Percentiles rank a stretch among this genome's conserved stretches.
phyloP scores from a whole-genome alignment of 495 filamentous ascomycete genomes.

The Tetracladium setigerum region DNA sequence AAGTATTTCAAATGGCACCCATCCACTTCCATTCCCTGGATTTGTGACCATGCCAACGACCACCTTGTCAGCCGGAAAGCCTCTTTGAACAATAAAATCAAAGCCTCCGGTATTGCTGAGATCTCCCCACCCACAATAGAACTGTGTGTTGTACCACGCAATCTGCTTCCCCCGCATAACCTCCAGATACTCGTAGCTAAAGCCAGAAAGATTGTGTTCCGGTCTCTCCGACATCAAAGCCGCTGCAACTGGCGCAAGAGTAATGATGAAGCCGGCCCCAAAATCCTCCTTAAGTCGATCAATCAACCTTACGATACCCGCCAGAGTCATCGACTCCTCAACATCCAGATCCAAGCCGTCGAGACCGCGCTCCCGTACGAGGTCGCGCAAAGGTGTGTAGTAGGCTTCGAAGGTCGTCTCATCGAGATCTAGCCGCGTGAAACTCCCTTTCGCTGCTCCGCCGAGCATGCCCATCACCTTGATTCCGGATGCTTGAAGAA shows the following conservation, averaged over 20 bases:
- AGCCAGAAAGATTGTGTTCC: slow-evolving; percentile 59
- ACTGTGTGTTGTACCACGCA: slow-evolving; percentile 77
- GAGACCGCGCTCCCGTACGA: slow-evolving; percentile 49
- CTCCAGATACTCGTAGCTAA: slow-evolving; percentile 63
- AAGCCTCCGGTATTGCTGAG: slow-evolving; percentile 52
- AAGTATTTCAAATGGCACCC: slow-evolving; percentile 41
- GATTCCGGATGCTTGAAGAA: slow-evolving; percentile 56
- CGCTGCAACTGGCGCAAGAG: slow-evolving; percentile 69
- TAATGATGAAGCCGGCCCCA: slow-evolving; percentile 63
- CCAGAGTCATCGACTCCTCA: slow-evolving; percentile 67
- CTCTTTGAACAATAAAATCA: slow-evolving; percentile 52
- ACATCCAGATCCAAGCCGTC: slow-evolving; percentile 80
- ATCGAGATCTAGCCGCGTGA: slow-evolving; percentile 52
- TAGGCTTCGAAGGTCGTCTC: slow-evolving; percentile 51
- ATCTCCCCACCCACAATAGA: slow-evolving; percentile 75
- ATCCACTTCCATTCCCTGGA: slow-evolving; percentile 57
- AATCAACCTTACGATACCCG: slow-evolving; percentile 63
- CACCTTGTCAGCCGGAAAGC: slow-evolving; percentile 58
- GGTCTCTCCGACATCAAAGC: slow-evolving; percentile 48
- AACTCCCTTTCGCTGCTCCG: slow-evolving; percentile 67
- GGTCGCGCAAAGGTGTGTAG: slow-evolving; percentile 55
- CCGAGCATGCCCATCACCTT: slow-evolving; percentile 78
- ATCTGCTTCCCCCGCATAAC: slow-evolving; percentile 55
- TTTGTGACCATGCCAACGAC: slow-evolving; percentile 69
- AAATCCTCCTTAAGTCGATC: slow-evolving; percentile 65